Evolutionary conservation across 78 protist species (phyloP).

Genomic region (Guillardia theta): DNA sequence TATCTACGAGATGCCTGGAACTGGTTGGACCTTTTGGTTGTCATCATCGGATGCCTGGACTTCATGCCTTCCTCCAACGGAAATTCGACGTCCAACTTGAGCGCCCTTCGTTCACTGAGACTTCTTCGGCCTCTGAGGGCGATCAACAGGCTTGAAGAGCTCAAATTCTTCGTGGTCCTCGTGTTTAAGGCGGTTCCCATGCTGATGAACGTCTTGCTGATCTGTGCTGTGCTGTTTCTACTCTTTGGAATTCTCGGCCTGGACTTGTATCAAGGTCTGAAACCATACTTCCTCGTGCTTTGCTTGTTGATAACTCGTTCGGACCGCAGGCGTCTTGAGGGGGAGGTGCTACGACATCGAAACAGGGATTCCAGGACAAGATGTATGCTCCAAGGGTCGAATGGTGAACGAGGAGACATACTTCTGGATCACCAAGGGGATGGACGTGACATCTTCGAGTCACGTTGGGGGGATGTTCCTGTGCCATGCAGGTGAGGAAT

Average conservation of each 20-base stretch:
- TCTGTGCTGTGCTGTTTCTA: too few species aligned
- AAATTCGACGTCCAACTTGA: neutral
- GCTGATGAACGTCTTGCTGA: neutral
- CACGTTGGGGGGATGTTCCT: neutral
- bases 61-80: neutral
- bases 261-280: too few species aligned
- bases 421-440: too few species aligned
- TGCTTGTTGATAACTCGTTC: too few species aligned
- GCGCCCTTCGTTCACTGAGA: neutral
- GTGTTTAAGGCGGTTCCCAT: neutral
- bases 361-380: too few species aligned
- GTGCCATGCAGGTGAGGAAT: neutral
- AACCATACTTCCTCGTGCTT: too few species aligned
- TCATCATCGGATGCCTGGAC: neutral
- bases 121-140: constrained; percentile 8
- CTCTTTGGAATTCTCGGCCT: too few species aligned
- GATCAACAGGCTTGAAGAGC: neutral
- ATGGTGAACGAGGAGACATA: neutral
- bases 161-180: neutral
- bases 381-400: too few species aligned
- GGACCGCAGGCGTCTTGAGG: neutral
- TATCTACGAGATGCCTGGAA: constrained; percentile 25
- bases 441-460: too few species aligned
- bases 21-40: neutral
- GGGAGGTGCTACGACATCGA: neutral